phyloP scores from a whole-genome alignment of 106 monocot genomes.

The Dendrobium chrysotoxum region DNA sequence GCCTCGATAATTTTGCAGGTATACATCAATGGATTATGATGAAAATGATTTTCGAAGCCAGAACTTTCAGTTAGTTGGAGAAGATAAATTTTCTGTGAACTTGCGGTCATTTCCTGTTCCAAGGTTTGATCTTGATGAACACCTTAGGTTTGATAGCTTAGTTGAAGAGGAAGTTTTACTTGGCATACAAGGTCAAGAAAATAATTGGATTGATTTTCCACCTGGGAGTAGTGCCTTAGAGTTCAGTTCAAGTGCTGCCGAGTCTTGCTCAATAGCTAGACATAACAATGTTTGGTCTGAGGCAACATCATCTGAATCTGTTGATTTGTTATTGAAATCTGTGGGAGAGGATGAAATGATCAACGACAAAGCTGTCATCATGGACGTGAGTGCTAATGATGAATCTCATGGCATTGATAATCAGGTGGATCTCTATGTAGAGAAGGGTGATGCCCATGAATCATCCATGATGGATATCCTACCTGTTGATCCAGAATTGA shows the following conservation, averaged over 20 bases:
- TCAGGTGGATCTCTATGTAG: slow-evolving; percentile 20
- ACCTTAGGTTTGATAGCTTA: slow-evolving; percentile 73
- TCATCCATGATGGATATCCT: slow-evolving; percentile 10
- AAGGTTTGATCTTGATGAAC: slow-evolving; percentile 81
- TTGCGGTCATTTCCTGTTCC: slow-evolving; percentile 62
- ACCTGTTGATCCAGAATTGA: slow-evolving; percentile 10
- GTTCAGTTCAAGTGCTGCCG: slow-evolving; percentile 55
- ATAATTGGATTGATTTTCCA: slow-evolving; percentile 88
- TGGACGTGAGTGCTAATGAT: slow-evolving; percentile 20
- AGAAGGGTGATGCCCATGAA: slow-evolving; percentile 10
- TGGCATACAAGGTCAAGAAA: slow-evolving; percentile 59
- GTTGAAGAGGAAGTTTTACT: slow-evolving; percentile 66
- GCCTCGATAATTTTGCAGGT: slow-evolving; percentile 30
- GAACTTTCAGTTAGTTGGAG: slow-evolving; percentile 75
- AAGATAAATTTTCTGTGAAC: slow-evolving; percentile 62
- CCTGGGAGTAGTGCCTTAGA: slow-evolving; percentile 51
- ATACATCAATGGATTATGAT: slow-evolving; percentile 90
- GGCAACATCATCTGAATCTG: slow-evolving; percentile 89
- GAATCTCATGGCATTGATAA: slow-evolving; percentile 19
- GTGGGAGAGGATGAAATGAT: slow-evolving; percentile 67
- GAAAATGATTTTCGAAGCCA: slow-evolving; percentile 91
- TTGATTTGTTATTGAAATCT: slow-evolving; percentile 86
- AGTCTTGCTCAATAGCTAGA: slow-evolving; percentile 53
- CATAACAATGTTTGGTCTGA: slow-evolving; percentile 87
- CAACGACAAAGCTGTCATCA: slow-evolving; percentile 17